Percentiles rank a stretch among this genome's conserved stretches.
Evolutionary conservation across 129 eudicot species (phyloP).

Genomic region (Flaveria trinervia): DNA sequence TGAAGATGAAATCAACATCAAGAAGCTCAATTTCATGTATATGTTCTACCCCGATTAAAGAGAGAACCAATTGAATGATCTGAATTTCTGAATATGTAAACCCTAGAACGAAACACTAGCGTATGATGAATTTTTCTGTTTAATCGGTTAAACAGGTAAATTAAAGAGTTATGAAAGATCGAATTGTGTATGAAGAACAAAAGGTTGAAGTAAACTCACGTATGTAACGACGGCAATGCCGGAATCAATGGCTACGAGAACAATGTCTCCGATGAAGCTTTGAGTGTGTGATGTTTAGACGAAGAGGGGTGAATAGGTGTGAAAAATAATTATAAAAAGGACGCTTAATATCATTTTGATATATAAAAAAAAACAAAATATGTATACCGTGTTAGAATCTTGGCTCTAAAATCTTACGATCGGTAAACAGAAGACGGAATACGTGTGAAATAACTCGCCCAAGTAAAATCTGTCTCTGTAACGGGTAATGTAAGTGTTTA

Average conservation of each 20-base stretch:
- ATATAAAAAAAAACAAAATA: no score
- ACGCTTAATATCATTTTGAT: no score
- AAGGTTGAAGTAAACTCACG: slow-evolving; percentile 3
- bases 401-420: no score
- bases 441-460: no score
- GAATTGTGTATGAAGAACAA: not conserved
- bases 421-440: no score
- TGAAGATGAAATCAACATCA: slow-evolving; percentile 21
- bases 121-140: not conserved
- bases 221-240: slow-evolving; percentile 20
- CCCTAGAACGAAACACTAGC: slow-evolving; percentile 17
- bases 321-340: no score
- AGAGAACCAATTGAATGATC: not conserved
- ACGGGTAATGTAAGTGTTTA: no score
- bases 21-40: not conserved
- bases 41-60: not conserved
- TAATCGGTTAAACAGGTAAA: not conserved
- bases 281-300: not conserved
- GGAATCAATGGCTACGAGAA: slow-evolving; percentile 18
- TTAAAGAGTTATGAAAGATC: not conserved
- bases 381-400: no score
- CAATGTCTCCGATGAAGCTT: slow-evolving; percentile 3
- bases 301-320: not conserved
- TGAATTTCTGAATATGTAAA: slow-evolving; percentile 27
- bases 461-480: no score